A percentile compares a stretch with the other conserved stretches of the same genome.
These are phyloP conservation scores for Cystobasidiaceae sp. DNA, from an alignment of 1,284 basidiomycete genomes.

Conservation along the genomic window DNA sequence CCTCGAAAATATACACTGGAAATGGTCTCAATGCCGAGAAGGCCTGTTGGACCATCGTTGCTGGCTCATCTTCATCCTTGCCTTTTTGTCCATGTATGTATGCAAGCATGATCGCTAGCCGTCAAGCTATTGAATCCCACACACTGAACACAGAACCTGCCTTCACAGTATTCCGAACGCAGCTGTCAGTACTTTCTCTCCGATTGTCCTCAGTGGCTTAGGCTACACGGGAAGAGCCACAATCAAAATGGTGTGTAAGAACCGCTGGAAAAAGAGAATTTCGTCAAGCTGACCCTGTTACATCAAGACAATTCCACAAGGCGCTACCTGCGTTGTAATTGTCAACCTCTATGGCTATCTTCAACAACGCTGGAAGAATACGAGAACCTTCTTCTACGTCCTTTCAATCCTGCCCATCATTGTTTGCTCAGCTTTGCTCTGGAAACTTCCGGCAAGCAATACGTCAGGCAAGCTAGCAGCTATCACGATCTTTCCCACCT, in stretches of 20 bases:
- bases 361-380: neutral
- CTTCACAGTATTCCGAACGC: neutral
- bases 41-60: too few relatives aligned
- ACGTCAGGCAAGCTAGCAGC: neutral
- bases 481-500: neutral
- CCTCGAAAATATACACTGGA: too few relatives aligned
- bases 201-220: neutral
- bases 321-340: neutral
- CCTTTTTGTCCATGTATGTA: too few relatives aligned
- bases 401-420: neutral
- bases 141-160: too few relatives aligned
- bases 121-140: too few relatives aligned
- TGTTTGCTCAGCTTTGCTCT: neutral
- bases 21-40: too few relatives aligned
- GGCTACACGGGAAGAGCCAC: neutral
- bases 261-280: too few relatives aligned
- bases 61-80: too few relatives aligned
- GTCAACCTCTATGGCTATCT: neutral
- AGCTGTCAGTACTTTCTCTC: too few relatives aligned
- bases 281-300: too few relatives aligned
- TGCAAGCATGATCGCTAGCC: too few relatives aligned
- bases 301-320: neutral
- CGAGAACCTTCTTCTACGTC: neutral
- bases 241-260: neutral
- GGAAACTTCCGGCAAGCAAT: neutral